phyloP scores from a whole-genome alignment of 306 rosid species.

The Pachyrhizus erosus region DNA sequence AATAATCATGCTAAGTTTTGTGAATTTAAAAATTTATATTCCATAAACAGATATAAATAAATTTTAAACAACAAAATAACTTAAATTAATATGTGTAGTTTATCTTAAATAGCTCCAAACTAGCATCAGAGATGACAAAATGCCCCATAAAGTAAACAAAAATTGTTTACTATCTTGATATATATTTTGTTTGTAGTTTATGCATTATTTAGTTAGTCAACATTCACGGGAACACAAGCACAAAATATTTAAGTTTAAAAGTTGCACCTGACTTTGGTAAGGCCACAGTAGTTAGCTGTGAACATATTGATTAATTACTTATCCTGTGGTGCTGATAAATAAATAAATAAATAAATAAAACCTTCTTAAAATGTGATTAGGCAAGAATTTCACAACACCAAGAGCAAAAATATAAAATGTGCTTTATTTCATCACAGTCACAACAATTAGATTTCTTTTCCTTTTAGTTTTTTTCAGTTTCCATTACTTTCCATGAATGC shows the following conservation, averaged over 20 bases:
- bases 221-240: background rate
- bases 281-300: background rate
- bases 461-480: too few species aligned
- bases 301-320: background rate
- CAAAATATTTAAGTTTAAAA: slow-evolving; percentile 12
- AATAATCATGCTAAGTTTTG: background rate
- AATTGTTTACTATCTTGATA: slow-evolving; percentile 9
- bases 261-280: background rate
- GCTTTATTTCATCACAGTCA: too few species aligned
- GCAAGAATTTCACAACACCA: too few species aligned
- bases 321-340: background rate
- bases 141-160: background rate
- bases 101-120: background rate
- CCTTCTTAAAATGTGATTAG: too few species aligned
- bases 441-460: too few species aligned
- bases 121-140: background rate
- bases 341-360: too few species aligned
- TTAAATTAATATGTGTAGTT: background rate
- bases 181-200: background rate
- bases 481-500: too few species aligned
- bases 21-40: background rate
- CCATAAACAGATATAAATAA: background rate
- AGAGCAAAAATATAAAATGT: too few species aligned
- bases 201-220: background rate
- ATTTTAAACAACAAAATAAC: background rate